Evolutionary conservation across 805 yeast species (phyloP), one percentile per base, ranked within the genome.

Genomic region (Lachancea mirantina): DNA sequence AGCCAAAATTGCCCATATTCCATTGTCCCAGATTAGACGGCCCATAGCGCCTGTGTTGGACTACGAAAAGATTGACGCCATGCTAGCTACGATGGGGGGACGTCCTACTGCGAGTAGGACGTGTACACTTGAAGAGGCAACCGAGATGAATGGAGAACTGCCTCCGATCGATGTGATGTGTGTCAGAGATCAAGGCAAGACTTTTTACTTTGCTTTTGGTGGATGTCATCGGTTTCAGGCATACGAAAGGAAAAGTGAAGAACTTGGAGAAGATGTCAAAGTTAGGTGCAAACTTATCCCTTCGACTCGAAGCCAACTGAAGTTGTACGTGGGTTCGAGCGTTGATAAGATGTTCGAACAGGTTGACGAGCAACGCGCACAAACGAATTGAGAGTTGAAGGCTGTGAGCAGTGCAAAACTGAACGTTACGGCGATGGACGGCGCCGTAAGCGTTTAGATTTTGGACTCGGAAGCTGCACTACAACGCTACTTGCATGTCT

Each of bases 211-310:
- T 57, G 94, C 88, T 1, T 84, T 84, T 58, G 95, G 95, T 5
- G 95, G 95, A 0, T 84, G 95, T 51, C 95, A 84, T 51, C 59
- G 95, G 41, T 79, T 84, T 45, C 94, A 84, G 54, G 94, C 94
- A 0, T 85, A 85, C 50, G 92, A 84, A 36, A 59, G 68, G 23
- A 35, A 52, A 11, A 66, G 63, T 24, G 62, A 65, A 2, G 69
- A 67, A 19, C 50, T 57, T 3, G 42, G 38, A 3, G 34, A 41
- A 9, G 59, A 56, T 10, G 52, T 57, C 15, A 46, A 68, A 61
- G 94, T 85, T 7, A 76, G 70, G 47, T 78, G 85, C 55, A 78
- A 78, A 43, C 49, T 84, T 6, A 56, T 83, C 19, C 95, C 95
- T 1, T 79, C 84, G 5, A 83, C 94, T 0, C 72, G 74, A 39